Percentiles rank a stretch among this genome's conserved stretches.
phyloP scores from a whole-genome alignment of 2,329 filamentous ascomycete species.

The Pezicula rhizophila region DNA sequence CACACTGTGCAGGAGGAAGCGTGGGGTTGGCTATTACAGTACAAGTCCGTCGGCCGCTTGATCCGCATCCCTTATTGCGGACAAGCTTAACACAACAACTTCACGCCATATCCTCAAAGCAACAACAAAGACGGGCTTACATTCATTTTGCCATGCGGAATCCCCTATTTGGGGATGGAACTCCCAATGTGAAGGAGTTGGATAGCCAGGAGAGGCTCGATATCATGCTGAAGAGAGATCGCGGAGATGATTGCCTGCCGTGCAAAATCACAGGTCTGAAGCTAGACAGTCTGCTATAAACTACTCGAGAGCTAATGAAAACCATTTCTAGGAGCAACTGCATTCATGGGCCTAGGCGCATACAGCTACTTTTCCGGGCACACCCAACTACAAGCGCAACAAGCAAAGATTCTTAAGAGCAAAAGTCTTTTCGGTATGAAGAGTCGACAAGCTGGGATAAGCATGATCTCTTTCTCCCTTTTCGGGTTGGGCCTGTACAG shows the following conservation, averaged over 20 bases:
- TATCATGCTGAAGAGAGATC: constrained; percentile 20
- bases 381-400: constrained; percentile 62
- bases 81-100: not conserved
- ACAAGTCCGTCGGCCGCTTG: not conserved
- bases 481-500: constrained; percentile 64
- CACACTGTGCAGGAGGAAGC: not conserved
- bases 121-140: not conserved
- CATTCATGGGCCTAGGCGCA: constrained; percentile 67
- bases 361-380: constrained; percentile 76
- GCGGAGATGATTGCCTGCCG: constrained; percentile 33
- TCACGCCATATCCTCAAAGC: not conserved
- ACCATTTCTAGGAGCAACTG: constrained; percentile 54
- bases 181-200: constrained; percentile 13
- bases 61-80: constrained; percentile 2
- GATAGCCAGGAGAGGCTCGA: constrained; percentile 20
- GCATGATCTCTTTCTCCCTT: constrained; percentile 60
- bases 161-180: constrained; percentile 1
- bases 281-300: not conserved
- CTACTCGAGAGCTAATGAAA: constrained; percentile 2
- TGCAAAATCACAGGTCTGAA: constrained; percentile 26
- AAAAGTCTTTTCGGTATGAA: constrained; percentile 67
- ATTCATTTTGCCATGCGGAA: too few relatives aligned
- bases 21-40: not conserved
- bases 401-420: constrained; percentile 60
- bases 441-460: constrained; percentile 61